Percentiles rank a stretch among this genome's conserved stretches.
Conservation (phyloP, 352 stramenopile species). For the Blastocystis sp. region DNA sequence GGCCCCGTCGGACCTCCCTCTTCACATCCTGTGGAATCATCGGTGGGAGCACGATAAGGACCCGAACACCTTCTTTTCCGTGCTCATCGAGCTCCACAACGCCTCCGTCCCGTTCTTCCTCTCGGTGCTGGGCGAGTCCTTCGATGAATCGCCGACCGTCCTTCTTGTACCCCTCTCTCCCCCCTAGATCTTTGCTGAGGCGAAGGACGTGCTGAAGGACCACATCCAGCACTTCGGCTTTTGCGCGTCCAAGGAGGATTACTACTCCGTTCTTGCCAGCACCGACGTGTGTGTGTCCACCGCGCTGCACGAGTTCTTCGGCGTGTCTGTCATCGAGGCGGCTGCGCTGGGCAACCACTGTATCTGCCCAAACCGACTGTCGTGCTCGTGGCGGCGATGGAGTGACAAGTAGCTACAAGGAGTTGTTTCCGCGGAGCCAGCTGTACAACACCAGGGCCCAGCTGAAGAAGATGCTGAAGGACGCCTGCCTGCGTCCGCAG, state of each 20-base stretch:
- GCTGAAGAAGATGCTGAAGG: conserved; percentile 74
- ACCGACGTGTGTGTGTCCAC: conserved; percentile 76
- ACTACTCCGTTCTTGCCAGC: conserved; percentile 72
- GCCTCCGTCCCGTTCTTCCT: conserved; percentile 70
- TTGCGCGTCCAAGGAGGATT: conserved; percentile 71
- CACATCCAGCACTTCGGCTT: conserved; percentile 74
- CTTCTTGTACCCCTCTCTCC: neutral
- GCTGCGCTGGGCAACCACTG: conserved; percentile 74
- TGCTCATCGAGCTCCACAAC: conserved; percentile 72
- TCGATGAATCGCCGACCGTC: conserved; percentile 69
- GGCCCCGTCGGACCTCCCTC: conserved; percentile 1
- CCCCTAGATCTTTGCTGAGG: conserved; percentile 71
- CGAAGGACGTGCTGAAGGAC: conserved; percentile 70
- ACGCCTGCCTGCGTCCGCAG: conserved; percentile 72
- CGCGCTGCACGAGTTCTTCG: conserved; percentile 76
- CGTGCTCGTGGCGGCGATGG: conserved; percentile 69
- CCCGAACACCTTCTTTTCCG: conserved; percentile 74
- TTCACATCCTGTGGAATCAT: conserved; percentile 75
- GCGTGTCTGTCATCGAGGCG: conserved; percentile 75
- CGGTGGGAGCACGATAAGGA: conserved; percentile 78
- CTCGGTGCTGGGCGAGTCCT: conserved; percentile 74
- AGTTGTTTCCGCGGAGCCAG: conserved; percentile 68
- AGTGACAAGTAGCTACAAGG: conserved; percentile 11
- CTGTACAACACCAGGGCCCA: conserved; percentile 75
- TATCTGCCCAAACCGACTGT: conserved; percentile 74